Evolutionary conservation across 805 yeast species (phyloP), one percentile per base, ranked within the genome.

Genomic region (Diddensiella transvaalensis): DNA sequence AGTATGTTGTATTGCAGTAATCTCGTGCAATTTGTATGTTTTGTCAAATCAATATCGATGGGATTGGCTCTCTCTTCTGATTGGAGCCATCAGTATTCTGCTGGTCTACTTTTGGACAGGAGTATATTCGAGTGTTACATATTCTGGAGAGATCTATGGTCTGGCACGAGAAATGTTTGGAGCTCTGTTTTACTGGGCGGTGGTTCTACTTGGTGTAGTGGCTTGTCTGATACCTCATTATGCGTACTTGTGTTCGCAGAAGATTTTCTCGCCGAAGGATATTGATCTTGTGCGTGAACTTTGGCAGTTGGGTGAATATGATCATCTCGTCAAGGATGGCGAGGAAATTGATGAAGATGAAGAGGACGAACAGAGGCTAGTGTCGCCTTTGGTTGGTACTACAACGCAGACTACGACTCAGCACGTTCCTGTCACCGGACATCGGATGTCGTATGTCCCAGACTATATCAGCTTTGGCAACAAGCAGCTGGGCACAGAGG

Each of bases 41-140:
- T 59, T 85, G 56, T 63, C 82, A 50, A 83, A 80, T 59, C 90
- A 84, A 67, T 74, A 73, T 52, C 68, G 89, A 54, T 87, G 95
- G 95, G 95, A 86, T 66, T 80, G 85, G 82, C 60, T 86, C 21
- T 72, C 85, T 17, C 44, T 75, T 22, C 60, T 80, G 21, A 74
- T 83, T 51, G 68, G 71, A 48, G 67, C 74, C 1, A 60, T 87
- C 40, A 81, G 88, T 11, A 72, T 74, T 46, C 61, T 82, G 52
- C 55, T 85, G 38, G 72, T 85, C 15, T 83, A 75, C 57, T 77
- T 80, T 61, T 86, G 95, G 95, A 78, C 87, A 3, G 90, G 91
- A n/a, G 77, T 81, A 19, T 86, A 90, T 83, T 77, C 88, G 24
- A 66, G 79, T 3, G 64, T 75, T 22, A 52, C 67, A 2, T 65